phyloP scores from a whole-genome alignment of 2,329 filamentous ascomycete species.

The Tolypocladium ovalisporum region DNA sequence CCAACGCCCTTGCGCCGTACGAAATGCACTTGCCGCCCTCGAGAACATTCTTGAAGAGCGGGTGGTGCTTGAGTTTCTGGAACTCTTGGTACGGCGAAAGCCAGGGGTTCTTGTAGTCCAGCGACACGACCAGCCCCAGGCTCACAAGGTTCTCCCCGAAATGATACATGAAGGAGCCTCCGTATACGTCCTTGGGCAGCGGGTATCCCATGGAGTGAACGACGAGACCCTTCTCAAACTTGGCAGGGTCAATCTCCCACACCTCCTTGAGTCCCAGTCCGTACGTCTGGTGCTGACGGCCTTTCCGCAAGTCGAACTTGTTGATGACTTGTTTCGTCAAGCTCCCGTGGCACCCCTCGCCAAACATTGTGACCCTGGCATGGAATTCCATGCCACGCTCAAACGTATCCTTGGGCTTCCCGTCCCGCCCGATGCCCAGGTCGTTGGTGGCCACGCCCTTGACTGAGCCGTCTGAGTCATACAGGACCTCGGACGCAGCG shows the following conservation, averaged over 20 bases:
- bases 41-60: constrained; percentile 75
- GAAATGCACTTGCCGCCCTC: constrained; percentile 97
- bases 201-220: constrained; percentile 91
- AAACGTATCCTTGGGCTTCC: constrained; percentile 79
- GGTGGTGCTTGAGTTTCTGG: constrained; percentile 96
- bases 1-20: constrained; percentile 82
- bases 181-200: constrained; percentile 78
- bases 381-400: constrained; percentile 99
- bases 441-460: constrained; percentile 95
- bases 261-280: constrained; percentile 92
- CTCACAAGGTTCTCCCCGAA: constrained; percentile 96
- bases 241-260: constrained; percentile 90
- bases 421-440: constrained; percentile 69
- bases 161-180: constrained; percentile 98
- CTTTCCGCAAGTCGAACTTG: constrained; percentile 80
- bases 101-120: constrained; percentile 97
- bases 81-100: constrained; percentile 92
- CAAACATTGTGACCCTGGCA: constrained; percentile 81
- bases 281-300: constrained; percentile 92
- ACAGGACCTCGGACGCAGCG: constrained; percentile 85
- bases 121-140: constrained; percentile 79
- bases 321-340: constrained; percentile 90
- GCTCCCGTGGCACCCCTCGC: constrained; percentile 91
- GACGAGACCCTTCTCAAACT: constrained; percentile 78
- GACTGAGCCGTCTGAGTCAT: constrained; percentile 76